Evolutionary conservation across 768 basidiomycete species (phyloP).

Genomic region (Collybia sp.): DNA sequence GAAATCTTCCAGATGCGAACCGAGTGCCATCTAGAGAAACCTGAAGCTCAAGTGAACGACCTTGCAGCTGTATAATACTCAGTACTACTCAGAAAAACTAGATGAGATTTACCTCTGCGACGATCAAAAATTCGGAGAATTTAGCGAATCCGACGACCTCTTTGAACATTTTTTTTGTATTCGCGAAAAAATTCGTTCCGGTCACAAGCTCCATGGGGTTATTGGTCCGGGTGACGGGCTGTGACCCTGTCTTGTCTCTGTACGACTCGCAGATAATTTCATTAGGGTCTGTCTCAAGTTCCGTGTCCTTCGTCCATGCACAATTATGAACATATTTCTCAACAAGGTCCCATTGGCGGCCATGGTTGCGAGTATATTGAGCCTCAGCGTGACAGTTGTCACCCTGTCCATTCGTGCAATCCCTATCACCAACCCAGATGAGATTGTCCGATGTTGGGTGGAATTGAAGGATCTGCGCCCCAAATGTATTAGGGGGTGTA

Average conservation of each 20-base stretch:
- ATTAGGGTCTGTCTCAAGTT: constrained; percentile 74
- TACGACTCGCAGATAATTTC: constrained; percentile 94
- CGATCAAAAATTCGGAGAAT: constrained; percentile 94
- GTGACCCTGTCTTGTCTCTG: constrained; percentile 74
- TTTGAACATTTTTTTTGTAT: constrained; percentile 76
- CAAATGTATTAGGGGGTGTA: constrained; percentile 73
- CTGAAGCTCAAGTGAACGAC: constrained; percentile 71
- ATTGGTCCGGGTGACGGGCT: constrained; percentile 46
- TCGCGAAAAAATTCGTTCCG: constrained; percentile 68
- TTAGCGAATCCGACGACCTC: constrained; percentile 93
- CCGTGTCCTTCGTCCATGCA: constrained; percentile 82
- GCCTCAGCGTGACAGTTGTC: constrained; percentile 71
- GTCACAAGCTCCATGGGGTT: constrained; percentile 79
- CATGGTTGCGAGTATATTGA: constrained; percentile 72
- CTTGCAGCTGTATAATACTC: constrained; percentile 43
- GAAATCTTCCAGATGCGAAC: constrained; percentile 88
- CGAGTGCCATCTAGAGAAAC: constrained; percentile 88
- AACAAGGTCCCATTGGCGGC: constrained; percentile 67
- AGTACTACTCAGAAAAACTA: background rate
- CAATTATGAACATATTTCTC: constrained; percentile 90
- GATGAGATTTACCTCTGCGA: constrained; percentile 70
- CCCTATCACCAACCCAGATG: constrained; percentile 82
- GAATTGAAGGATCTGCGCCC: constrained; percentile 76
- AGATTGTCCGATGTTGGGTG: constrained; percentile 81
- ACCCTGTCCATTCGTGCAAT: constrained; percentile 40